These are phyloP conservation scores for Rhododendron kiyosumense DNA, from an alignment of 148 eudicot species.

Conservation along the genomic window DNA sequence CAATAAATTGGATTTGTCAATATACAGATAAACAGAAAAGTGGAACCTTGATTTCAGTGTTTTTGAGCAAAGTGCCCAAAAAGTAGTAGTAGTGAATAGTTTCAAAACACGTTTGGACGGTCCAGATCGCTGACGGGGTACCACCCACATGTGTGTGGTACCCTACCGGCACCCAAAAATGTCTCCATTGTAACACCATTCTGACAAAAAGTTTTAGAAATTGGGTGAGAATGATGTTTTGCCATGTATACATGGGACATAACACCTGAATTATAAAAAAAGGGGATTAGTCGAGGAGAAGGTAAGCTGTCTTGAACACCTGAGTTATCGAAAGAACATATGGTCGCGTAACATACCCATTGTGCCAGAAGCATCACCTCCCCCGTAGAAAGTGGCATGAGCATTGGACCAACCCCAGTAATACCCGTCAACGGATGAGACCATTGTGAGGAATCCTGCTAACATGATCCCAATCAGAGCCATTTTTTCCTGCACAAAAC, in stretches of 20 bases:
- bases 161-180: too few relatives aligned
- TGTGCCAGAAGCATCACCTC: slow-evolving; percentile 61
- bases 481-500: slow-evolving; percentile 24
- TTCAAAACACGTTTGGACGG: too few relatives aligned
- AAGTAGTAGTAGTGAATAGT: too few relatives aligned
- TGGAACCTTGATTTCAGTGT: too few relatives aligned
- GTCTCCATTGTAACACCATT: too few relatives aligned
- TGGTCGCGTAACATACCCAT: slow-evolving; percentile 32
- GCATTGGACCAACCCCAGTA: slow-evolving; percentile 47
- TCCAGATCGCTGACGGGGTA: too few relatives aligned
- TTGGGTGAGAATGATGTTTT: not conserved
- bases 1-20: not conserved
- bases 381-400: slow-evolving; percentile 59
- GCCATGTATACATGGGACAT: not conserved
- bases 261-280: too few relatives aligned
- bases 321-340: not conserved
- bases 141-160: too few relatives aligned
- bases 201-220: not conserved
- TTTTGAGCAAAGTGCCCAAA: too few relatives aligned
- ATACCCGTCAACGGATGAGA: slow-evolving; percentile 27
- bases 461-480: slow-evolving; percentile 13
- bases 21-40: not conserved
- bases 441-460: slow-evolving; percentile 20
- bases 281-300: too few relatives aligned
- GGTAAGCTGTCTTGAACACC: too few relatives aligned